Percentiles rank a stretch among this genome's conserved stretches.
Evolutionary conservation across 2,329 filamentous ascomycete species (phyloP).

Genomic region (Epichloe sibirici): DNA sequence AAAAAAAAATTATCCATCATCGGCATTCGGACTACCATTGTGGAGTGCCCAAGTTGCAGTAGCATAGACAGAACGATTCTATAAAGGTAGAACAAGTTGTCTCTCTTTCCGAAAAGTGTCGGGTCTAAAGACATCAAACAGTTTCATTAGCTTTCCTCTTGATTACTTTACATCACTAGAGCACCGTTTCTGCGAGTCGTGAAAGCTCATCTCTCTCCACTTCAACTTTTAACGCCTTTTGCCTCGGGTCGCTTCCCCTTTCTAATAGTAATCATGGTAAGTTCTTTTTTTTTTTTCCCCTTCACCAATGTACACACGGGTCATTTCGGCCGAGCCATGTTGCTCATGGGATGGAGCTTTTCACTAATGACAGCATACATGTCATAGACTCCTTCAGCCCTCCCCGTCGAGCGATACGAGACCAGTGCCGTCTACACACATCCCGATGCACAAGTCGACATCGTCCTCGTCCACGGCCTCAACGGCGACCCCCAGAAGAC

Average conservation of each 20-base stretch:
- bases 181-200: neutral
- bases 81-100: conserved; percentile 1
- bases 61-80: neutral
- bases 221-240: neutral
- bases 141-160: neutral
- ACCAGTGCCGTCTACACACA: conserved; percentile 47
- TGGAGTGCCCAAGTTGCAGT: neutral
- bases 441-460: conserved; percentile 46
- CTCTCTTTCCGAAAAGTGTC: neutral
- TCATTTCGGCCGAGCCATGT: too few relatives aligned
- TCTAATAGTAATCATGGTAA: neutral
- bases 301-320: neutral
- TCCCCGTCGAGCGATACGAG: conserved; percentile 34
- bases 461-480: conserved; percentile 59
- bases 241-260: neutral
- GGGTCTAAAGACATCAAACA: neutral
- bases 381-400: neutral
- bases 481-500: conserved; percentile 55
- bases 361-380: neutral
- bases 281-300: neutral
- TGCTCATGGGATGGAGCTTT: neutral
- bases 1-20: neutral
- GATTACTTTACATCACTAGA: neutral
- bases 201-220: neutral
- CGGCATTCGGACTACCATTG: neutral